A percentile compares a stretch with the other conserved stretches of the same genome.
Conservation (phyloP, 495 filamentous ascomycete genomes). For the Penicillium parvum region DNA sequence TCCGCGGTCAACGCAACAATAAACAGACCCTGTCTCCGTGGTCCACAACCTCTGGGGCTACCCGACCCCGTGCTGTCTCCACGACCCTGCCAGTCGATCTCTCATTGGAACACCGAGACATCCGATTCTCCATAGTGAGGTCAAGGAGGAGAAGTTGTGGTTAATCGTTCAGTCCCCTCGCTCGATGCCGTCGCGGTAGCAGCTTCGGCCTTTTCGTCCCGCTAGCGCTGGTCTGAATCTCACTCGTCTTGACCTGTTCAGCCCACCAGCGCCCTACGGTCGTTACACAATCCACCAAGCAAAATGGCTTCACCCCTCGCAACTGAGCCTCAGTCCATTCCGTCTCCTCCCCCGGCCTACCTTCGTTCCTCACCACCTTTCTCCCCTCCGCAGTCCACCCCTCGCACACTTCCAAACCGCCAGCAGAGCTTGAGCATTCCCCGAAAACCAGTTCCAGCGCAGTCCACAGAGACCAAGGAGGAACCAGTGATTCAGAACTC, state of each 20-base stretch:
- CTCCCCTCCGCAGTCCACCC: slow-evolving; percentile 21
- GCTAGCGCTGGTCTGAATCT: not conserved
- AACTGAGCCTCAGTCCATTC: slow-evolving; percentile 27
- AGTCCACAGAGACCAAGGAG: slow-evolving; percentile 10
- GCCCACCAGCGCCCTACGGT: not conserved
- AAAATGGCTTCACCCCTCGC: slow-evolving; percentile 32
- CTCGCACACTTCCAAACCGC: slow-evolving; percentile 21
- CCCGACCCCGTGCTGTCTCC: slow-evolving; percentile 9
- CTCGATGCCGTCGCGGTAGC: not conserved
- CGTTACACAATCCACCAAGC: not conserved
- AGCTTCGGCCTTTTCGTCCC: not conserved
- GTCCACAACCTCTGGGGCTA: slow-evolving; percentile 15
- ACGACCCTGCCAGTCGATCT: slow-evolving; percentile 4
- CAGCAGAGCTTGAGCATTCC: slow-evolving; percentile 20
- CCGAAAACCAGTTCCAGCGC: slow-evolving; percentile 24
- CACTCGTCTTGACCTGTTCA: not conserved
- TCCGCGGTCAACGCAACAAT: not conserved
- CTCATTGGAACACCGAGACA: slow-evolving; percentile 3
- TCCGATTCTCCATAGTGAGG: not conserved
- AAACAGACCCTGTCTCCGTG: not conserved
- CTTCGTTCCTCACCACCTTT: slow-evolving; percentile 37
- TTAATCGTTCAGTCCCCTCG: too few relatives aligned
- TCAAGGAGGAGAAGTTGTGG: not conserved
- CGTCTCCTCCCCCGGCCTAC: slow-evolving; percentile 42
- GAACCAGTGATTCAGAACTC: slow-evolving; percentile 28